These are phyloP conservation scores for Talaromyces sp. DNA, from an alignment of 2,329 filamentous ascomycete genomes.

Conservation along the genomic window DNA sequence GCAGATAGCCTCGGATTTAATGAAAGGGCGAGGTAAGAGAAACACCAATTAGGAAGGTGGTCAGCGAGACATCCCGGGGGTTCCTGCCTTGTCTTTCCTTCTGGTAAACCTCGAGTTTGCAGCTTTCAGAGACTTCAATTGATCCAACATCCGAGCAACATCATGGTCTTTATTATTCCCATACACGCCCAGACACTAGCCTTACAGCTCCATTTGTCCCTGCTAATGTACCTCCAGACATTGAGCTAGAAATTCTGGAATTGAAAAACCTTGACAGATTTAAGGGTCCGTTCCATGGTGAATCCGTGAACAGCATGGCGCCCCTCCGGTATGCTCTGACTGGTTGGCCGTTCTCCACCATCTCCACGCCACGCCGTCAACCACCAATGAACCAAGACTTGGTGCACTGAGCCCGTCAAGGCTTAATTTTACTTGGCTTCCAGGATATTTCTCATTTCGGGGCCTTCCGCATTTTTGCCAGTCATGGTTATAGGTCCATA, in stretches of 20 bases:
- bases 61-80: background rate
- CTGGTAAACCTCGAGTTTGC: too few relatives aligned
- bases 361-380: background rate
- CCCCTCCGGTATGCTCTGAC: background rate
- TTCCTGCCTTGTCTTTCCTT: too few relatives aligned
- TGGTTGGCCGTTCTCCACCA: background rate
- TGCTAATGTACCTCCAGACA: too few relatives aligned
- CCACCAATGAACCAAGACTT: background rate
- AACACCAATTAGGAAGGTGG: slow-evolving; percentile 2
- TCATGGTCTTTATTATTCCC: too few relatives aligned
- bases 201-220: too few relatives aligned
- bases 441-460: background rate
- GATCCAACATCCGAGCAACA: too few relatives aligned
- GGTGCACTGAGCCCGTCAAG: background rate
- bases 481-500: background rate
- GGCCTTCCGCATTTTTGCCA: background rate
- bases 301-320: background rate
- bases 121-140: too few relatives aligned
- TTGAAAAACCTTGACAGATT: too few relatives aligned
- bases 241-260: too few relatives aligned
- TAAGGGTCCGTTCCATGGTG: background rate
- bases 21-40: background rate
- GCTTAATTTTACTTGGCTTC: slow-evolving; percentile 8
- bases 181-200: too few relatives aligned
- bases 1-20: background rate